Evolutionary conservation across 139 green algal genomes (phyloP).

Genomic region (Chlorella sp.): DNA sequence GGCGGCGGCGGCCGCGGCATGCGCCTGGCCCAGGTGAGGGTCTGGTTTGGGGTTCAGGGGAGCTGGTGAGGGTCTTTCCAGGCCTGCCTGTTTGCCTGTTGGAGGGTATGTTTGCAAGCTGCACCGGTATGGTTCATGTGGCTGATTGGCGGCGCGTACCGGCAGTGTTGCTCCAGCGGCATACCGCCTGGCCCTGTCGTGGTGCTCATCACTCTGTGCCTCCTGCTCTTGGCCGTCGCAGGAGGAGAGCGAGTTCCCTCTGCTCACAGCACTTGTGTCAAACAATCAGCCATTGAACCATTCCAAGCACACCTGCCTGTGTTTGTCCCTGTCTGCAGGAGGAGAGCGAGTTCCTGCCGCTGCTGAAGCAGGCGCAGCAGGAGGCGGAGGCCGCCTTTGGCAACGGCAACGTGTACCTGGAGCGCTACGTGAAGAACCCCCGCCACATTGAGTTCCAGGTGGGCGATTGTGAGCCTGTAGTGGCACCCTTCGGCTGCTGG

Average conservation of each 20-base stretch:
- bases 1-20: conserved; percentile 90
- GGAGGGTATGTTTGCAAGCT: too few species aligned
- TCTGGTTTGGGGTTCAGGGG: neutral
- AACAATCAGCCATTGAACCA: neutral
- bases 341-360: conserved; percentile 83
- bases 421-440: conserved; percentile 91
- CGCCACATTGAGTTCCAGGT: conserved; percentile 99
- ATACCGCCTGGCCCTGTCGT: neutral
- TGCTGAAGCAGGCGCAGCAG: conserved; percentile 82
- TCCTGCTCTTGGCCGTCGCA: neutral
- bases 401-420: conserved; percentile 95
- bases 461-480: neutral
- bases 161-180: neutral
- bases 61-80: neutral
- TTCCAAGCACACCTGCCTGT: neutral
- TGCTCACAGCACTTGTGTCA: neutral
- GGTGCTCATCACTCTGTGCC: neutral
- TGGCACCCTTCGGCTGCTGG: neutral
- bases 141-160: too few species aligned
- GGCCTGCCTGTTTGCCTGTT: neutral
- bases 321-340: conserved; percentile 28
- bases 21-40: conserved; percentile 69
- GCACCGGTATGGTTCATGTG: too few species aligned
- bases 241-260: neutral
- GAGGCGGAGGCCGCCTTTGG: conserved; percentile 96